Conservation (phyloP, 2,329 filamentous ascomycete species). For the Corinectria fuckeliana region DNA sequence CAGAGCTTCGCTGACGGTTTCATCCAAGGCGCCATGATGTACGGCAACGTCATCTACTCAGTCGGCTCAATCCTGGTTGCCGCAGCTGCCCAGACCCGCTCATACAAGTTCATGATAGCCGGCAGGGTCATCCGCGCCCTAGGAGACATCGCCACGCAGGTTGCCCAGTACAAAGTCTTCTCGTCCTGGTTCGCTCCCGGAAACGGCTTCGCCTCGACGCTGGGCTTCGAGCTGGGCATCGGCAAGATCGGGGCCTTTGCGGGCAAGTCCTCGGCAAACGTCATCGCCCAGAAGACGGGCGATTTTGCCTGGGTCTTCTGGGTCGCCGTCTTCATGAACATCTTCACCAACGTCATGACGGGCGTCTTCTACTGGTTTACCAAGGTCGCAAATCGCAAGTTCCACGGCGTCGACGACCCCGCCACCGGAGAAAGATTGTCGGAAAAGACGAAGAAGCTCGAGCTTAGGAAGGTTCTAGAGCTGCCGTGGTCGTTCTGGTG, state of each 20-base stretch:
- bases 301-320: conserved; percentile 68
- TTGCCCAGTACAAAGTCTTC: conserved; percentile 69
- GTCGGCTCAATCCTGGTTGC: conserved; percentile 64
- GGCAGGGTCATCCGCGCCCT: conserved; percentile 61
- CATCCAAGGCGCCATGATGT: conserved; percentile 56
- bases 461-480: conserved; percentile 58
- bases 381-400: conserved; percentile 14
- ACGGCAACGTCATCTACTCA: conserved; percentile 63
- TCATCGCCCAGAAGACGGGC: conserved; percentile 61
- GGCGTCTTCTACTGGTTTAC: conserved; percentile 61
- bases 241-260: conserved; percentile 66
- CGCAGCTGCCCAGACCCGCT: conserved; percentile 59
- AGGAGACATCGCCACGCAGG: conserved; percentile 67
- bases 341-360: conserved; percentile 64
- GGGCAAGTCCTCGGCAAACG: conserved; percentile 63
- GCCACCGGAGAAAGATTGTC: conserved; percentile 63
- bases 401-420: conserved; percentile 37
- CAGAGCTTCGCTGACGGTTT: not conserved
- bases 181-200: conserved; percentile 68
- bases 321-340: conserved; percentile 66
- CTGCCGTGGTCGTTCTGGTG: conserved; percentile 66
- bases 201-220: conserved; percentile 65
- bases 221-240: conserved; percentile 65
- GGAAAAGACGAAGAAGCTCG: conserved; percentile 63
- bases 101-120: conserved; percentile 64